Conservation (phyloP, 1,139 yeast genomes). For the Lizanozyma gosingica region DNA sequence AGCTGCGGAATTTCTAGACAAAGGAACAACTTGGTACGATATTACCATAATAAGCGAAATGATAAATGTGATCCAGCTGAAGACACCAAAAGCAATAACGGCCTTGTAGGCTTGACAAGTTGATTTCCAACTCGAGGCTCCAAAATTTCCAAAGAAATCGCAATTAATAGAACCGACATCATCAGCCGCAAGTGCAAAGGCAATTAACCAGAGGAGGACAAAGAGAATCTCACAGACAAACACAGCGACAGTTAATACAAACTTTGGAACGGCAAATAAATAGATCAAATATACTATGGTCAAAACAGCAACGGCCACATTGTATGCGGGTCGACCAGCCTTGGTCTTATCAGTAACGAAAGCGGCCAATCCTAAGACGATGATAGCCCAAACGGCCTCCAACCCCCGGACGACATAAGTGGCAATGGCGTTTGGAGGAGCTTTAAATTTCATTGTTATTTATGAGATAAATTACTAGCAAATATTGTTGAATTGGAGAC, state of each 20-base stretch:
- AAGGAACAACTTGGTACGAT: background rate
- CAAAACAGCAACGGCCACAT: background rate
- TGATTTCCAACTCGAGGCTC: background rate
- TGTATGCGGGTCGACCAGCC: background rate
- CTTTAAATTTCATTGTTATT: background rate
- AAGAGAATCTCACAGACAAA: background rate
- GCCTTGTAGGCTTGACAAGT: background rate
- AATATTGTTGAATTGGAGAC: no score
- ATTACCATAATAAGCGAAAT: background rate
- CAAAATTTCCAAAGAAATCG: background rate
- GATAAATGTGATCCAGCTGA: background rate
- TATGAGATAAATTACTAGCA: no score
- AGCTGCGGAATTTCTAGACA: background rate
- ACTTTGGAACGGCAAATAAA: background rate
- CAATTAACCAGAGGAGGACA: background rate
- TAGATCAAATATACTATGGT: background rate
- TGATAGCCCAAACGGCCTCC: background rate
- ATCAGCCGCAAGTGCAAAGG: background rate
- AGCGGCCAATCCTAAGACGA: background rate
- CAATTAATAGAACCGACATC: background rate
- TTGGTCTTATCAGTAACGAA: background rate
- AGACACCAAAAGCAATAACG: background rate
- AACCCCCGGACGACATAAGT: background rate
- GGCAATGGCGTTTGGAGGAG: background rate
- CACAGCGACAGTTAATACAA: background rate